These are phyloP conservation scores for Paramecium pentaurelia DNA, from an alignment of 73 alveolate genomes.

Conservation along the genomic window DNA sequence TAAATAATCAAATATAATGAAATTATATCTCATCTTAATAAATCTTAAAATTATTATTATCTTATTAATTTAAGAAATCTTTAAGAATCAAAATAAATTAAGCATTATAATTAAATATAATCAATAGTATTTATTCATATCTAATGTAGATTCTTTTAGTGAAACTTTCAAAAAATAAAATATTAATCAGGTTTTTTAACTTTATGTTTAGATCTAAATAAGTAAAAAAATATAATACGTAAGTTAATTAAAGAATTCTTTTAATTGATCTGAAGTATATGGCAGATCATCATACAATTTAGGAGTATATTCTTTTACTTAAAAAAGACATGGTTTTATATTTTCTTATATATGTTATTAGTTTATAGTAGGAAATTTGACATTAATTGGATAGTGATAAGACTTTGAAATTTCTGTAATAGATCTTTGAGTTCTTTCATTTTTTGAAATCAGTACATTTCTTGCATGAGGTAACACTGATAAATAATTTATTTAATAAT, in stretches of 20 bases:
- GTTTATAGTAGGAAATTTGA: neutral
- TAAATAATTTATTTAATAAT: neutral
- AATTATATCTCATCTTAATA: no score
- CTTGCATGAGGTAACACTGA: neutral
- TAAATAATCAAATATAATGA: no score
- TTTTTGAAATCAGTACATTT: neutral
- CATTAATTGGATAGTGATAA: neutral
- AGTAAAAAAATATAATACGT: neutral
- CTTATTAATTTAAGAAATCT: neutral
- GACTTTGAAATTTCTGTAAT: neutral
- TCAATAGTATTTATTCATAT: neutral
- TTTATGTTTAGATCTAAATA: neutral
- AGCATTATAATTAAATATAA: neutral
- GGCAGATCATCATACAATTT: neutral
- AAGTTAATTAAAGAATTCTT: neutral
- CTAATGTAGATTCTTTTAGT: neutral
- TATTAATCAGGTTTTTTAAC: neutral
- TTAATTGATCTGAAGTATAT: neutral
- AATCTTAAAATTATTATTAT: neutral
- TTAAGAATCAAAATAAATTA: neutral
- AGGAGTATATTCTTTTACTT: neutral
- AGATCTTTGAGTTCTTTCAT: neutral
- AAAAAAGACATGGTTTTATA: neutral
- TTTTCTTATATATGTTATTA: neutral
- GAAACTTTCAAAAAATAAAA: neutral